Evolutionary conservation across 2,329 filamentous ascomycete species (phyloP), one percentile per base, ranked within the genome.

Genomic region (Aureobasidium lini): DNA sequence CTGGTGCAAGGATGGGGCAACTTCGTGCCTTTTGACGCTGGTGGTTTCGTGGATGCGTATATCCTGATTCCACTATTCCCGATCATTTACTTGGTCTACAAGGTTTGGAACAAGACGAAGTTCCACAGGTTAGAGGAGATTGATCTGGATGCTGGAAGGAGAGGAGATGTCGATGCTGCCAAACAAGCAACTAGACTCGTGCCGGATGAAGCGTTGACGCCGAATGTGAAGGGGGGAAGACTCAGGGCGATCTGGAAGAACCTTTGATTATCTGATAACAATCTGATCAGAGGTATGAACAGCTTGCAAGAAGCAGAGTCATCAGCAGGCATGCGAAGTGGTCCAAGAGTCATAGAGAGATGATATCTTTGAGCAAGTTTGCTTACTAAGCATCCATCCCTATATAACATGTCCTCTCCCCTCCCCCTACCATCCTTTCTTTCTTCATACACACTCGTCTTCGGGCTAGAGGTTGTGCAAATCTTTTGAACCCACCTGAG

Each of bases 1-100:
- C 76, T 81, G 50, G 75, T 78, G 44, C 79, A 81, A 62, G 81
- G 80, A 11, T 83, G 82, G 68, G 77, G 76, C 5, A 79, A 78
- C 2, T 79, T 83, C 56, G 73, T 73, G 43, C 79, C 77, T 0
- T 83, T 80, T 63, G 75, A 74, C 34, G 72, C 75, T 0, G 76
- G 76, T 1, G 73, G 72, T 8, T 83, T 83, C 64, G 77, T 84
- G 32, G 75, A 81, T 53, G 80, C 79, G 61, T 84, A 83, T 64
- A 79, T 82, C 57, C 72, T 83, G 64, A 62, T 83, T 1, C 78
- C 77, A 1, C 67, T 82, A 2, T 82, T 82, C 60, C 70, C 71
- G 1, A 59, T 78, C 2, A 74, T 80, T 28, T 77, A 74, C 37
- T 61, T 77, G 16, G 71, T 69, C 0, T 82, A 78, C 66, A 82